Evolutionary conservation across 139 green algal genomes (phyloP), one percentile per base, ranked within the genome.

Genomic region (Micractinium conductrix): DNA sequence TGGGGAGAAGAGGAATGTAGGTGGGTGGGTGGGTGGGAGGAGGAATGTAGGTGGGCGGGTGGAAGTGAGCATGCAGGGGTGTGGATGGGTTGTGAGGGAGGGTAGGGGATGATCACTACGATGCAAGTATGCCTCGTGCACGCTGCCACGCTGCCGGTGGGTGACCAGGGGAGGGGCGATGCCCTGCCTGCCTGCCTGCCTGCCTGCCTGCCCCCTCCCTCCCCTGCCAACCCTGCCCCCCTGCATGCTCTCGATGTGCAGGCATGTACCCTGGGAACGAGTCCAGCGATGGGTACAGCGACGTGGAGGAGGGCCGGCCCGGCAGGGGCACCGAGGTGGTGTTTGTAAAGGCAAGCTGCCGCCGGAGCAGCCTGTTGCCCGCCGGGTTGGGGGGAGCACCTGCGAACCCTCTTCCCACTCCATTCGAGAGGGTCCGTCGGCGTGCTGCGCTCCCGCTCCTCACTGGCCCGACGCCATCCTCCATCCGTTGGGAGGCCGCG

Each of bases 291-390:
- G 76, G 86, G 8, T 93, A 91, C 44, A 90, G 80, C 35, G 89
- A 93, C 74, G 81, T 93, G 24, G 90, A 88, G 16, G 89, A 93
- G 21, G 75, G 78, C 8, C 80, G 78, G 28, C 35, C n/a, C 22
- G 43, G 35, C 1, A 2, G 26, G 24, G 81, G 86, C 50, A 93
- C 89, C 10, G 91, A 93, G 86, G 92, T 95, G 28, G 83, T 96
- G 24, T 97, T 90, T 78, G 87, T 92, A 65, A 87, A 90, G 33
- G 93, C 95, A 53, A 84, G 86, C 8, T 92, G 95, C 7, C 85
- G 89, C 0, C 86, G 14, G 17, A 35, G 14, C 19, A 35, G 67
- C 28, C 67, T 28, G 26, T 7, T 14, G 62, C 19, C 16, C 8
- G 28, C 14, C 24, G 30, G 28, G 8, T 8, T 14, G 19, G 62